Percentiles rank a stretch among this genome's conserved stretches.
These are phyloP conservation scores for Tubosaeta sp. DNA, from an alignment of 768 basidiomycete species.

Conservation along the genomic window DNA sequence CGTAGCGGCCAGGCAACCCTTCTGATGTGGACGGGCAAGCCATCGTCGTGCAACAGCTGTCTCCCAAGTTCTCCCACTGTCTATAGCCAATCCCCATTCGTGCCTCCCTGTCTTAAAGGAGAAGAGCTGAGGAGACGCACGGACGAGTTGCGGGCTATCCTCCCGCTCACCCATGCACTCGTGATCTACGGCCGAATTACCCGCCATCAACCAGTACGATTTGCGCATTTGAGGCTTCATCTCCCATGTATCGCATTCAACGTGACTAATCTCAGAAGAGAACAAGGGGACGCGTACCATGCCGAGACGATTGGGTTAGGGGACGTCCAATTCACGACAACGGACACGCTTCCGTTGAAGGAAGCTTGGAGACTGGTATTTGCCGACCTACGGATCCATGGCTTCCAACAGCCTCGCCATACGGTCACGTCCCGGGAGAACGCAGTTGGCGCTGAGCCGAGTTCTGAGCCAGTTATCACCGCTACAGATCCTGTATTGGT, in stretches of 20 bases:
- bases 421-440: not conserved
- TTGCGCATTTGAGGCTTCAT: not conserved
- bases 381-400: not conserved
- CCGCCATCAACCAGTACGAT: not conserved
- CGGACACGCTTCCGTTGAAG: not conserved
- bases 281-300: not conserved
- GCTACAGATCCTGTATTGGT: not conserved
- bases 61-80: not conserved
- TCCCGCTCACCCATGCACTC: not conserved
- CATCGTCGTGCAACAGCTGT: not conserved
- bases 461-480: not conserved
- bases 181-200: not conserved
- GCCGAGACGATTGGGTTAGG: not conserved
- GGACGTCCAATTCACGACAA: not conserved
- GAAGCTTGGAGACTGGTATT: not conserved
- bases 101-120: not conserved
- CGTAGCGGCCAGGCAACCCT: not conserved
- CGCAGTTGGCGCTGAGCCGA: not conserved
- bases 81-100: not conserved
- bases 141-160: not conserved
- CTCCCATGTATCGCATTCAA: conserved; percentile 2
- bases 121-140: not conserved
- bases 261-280: not conserved
- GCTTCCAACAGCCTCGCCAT: not conserved
- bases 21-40: not conserved